A percentile compares a stretch with the other conserved stretches of the same genome.
Evolutionary conservation across 495 filamentous ascomycete species (phyloP).

Genomic region (Aspergillus campestris): DNA sequence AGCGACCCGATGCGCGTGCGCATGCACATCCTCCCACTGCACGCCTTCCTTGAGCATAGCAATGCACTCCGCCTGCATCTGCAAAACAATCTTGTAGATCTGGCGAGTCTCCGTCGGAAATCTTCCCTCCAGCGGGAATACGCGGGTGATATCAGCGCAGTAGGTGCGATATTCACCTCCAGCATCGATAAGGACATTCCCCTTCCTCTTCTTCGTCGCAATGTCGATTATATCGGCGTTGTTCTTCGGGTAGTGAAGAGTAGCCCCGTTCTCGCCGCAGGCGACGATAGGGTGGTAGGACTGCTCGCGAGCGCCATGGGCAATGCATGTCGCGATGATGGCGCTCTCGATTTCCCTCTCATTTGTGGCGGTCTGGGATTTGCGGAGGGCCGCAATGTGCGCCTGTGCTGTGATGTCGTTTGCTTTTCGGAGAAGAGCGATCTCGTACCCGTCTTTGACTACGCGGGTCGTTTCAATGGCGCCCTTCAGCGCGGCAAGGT

Average conservation of each 20-base stretch:
- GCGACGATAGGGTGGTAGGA: conserved; percentile 84
- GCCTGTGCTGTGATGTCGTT: conserved; percentile 72
- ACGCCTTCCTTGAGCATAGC: conserved; percentile 65
- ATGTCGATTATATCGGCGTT: conserved; percentile 47
- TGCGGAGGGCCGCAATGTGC: conserved; percentile 62
- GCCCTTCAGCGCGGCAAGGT: conserved; percentile 54
- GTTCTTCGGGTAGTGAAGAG: conserved; percentile 82
- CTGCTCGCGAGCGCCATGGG: conserved; percentile 63
- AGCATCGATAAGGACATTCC: conserved; percentile 75
- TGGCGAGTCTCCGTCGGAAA: conserved; percentile 63
- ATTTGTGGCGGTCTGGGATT: conserved; percentile 56
- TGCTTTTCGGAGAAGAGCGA: conserved; percentile 73
- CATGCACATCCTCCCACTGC: conserved; percentile 79
- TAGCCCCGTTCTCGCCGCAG: conserved; percentile 65
- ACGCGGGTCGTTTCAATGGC: conserved; percentile 74
- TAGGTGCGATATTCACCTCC: conserved; percentile 75
- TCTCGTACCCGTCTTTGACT: conserved; percentile 76
- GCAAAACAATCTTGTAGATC: conserved; percentile 79
- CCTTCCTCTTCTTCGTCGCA: conserved; percentile 44
- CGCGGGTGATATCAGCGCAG: conserved; percentile 82
- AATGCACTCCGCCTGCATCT: conserved; percentile 77
- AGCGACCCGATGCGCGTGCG: conserved; percentile 68
- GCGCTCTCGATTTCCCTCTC: conserved; percentile 76
- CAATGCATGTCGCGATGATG: conserved; percentile 69
- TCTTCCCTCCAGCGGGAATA: conserved; percentile 70